Conservation (phyloP, 2,329 filamentous ascomycete species). For the Fonsecaea monophora region DNA sequence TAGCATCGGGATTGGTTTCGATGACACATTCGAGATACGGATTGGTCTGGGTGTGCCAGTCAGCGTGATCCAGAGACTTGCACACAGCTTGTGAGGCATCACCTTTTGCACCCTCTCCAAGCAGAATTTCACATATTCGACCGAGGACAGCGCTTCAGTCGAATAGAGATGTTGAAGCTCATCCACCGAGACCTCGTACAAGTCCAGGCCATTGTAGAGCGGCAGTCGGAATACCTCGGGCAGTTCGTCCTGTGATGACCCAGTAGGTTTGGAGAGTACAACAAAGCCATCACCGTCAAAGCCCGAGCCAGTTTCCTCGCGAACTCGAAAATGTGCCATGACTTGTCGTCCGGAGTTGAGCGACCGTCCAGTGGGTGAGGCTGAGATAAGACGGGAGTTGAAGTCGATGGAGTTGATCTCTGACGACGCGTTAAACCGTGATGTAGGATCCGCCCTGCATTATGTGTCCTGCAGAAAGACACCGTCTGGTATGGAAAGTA, state of each 20-base stretch:
- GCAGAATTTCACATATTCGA: constrained; percentile 37
- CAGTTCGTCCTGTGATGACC: constrained; percentile 19
- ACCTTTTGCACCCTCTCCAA: constrained; percentile 38
- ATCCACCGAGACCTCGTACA: constrained; percentile 39
- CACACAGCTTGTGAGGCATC: neutral
- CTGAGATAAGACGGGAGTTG: neutral
- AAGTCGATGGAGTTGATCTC: neutral
- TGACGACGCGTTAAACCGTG: neutral
- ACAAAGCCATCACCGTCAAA: constrained; percentile 17
- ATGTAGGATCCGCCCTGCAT: neutral
- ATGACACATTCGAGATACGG: constrained; percentile 42
- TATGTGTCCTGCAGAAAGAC: neutral
- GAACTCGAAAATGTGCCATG: neutral
- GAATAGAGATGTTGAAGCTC: constrained; percentile 37
- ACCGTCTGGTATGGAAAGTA: neutral
- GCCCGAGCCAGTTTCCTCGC: neutral
- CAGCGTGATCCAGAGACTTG: neutral
- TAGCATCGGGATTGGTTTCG: constrained; percentile 41
- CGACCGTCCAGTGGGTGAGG: neutral
- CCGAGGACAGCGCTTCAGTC: constrained; percentile 31
- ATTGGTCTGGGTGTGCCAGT: constrained; percentile 20
- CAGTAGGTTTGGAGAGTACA: constrained; percentile 12
- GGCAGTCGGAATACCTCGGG: constrained; percentile 36
- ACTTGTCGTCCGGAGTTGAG: neutral
- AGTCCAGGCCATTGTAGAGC: constrained; percentile 29